Evolutionary conservation across 2,329 filamentous ascomycete species (phyloP).

Genomic region (Paecilomyces variotii): DNA sequence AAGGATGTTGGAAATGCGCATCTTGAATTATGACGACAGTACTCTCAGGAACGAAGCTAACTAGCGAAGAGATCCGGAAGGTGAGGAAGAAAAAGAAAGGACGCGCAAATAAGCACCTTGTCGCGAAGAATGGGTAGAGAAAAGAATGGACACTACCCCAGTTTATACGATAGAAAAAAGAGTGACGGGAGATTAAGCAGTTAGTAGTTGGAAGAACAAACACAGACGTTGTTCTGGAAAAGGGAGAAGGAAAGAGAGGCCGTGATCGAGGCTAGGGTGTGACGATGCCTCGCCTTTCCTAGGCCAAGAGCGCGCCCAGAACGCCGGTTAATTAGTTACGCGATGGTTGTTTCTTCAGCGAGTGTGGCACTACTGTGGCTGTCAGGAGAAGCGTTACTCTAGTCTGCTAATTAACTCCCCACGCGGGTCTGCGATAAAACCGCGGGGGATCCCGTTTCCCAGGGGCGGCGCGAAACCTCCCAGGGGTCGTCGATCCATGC

Average conservation of each 20-base stretch:
- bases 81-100: neutral
- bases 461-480: neutral
- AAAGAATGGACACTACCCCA: neutral
- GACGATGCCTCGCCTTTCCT: neutral
- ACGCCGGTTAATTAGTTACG: neutral
- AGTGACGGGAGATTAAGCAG: neutral
- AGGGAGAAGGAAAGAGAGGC: neutral
- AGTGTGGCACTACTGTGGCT: neutral
- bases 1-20: constrained; percentile 39
- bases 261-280: constrained; percentile 2
- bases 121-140: neutral
- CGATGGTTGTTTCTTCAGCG: neutral
- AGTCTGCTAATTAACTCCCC: neutral
- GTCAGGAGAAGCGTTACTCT: neutral
- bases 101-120: too few species aligned
- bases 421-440: neutral
- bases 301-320: neutral
- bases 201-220: neutral
- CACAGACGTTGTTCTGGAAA: neutral
- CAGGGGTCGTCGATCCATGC: neutral
- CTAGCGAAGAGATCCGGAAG: neutral
- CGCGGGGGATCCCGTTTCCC: neutral
- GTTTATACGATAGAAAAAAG: neutral
- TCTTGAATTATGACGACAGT: constrained; percentile 19
- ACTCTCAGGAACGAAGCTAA: neutral